Conservation (phyloP, 2,329 filamentous ascomycete species). For the Zymoseptoria ardabiliae region DNA sequence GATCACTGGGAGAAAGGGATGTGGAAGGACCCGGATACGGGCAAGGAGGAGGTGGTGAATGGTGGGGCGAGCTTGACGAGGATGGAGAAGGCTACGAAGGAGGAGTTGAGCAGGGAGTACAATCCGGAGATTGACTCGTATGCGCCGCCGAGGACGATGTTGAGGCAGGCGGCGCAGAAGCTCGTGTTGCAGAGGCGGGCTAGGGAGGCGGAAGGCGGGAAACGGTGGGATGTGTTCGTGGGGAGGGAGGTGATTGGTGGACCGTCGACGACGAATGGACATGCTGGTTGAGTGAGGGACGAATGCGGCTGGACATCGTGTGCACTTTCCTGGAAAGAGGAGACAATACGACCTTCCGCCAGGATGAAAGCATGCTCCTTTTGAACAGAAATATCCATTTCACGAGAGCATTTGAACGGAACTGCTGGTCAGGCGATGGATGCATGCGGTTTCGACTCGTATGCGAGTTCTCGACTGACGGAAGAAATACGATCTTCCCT, state of each 20-base stretch:
- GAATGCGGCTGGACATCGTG: too few species aligned
- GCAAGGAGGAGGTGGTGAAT: constrained; percentile 21
- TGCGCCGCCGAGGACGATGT: constrained; percentile 37
- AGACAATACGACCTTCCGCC: too few species aligned
- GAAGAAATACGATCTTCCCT: too few species aligned
- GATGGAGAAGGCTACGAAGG: constrained; percentile 39
- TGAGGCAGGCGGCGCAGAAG: constrained; percentile 42
- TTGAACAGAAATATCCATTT: too few species aligned
- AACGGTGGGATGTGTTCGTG: constrained; percentile 28
- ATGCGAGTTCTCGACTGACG: too few species aligned
- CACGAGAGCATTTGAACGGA: too few species aligned
- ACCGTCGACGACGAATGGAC: constrained; percentile 4
- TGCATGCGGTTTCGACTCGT: too few species aligned
- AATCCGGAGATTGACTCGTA: constrained; percentile 35
- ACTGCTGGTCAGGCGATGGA: too few species aligned
- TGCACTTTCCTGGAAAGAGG: too few species aligned
- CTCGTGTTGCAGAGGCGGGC: constrained; percentile 40
- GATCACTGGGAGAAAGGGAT: constrained; percentile 41
- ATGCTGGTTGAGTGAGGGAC: constrained; percentile 5
- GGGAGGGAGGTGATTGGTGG: constrained; percentile 10
- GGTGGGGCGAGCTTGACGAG: constrained; percentile 37
- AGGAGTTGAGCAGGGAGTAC: constrained; percentile 35
- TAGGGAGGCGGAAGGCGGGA: constrained; percentile 32
- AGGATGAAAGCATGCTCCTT: too few species aligned
- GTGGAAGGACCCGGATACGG: constrained; percentile 25